Percentiles rank a stretch among this genome's conserved stretches.
phyloP scores from a whole-genome alignment of 768 basidiomycete genomes.

The Amylocystis lapponica region DNA sequence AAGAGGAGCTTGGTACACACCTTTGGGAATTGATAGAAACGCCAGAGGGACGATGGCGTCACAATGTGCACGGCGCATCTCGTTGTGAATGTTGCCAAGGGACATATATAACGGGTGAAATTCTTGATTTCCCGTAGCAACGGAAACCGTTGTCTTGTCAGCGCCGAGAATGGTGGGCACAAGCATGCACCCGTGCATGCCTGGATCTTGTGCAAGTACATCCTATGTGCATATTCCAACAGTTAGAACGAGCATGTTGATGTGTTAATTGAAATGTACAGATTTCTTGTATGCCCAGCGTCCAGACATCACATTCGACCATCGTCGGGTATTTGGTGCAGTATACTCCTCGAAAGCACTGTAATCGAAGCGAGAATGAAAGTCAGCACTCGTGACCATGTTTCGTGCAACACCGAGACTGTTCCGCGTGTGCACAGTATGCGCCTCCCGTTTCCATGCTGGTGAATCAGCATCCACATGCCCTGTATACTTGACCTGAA shows the following conservation, averaged over 20 bases:
- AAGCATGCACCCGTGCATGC: slow-evolving; percentile 13
- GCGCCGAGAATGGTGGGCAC: slow-evolving; percentile 19
- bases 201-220: slow-evolving; percentile 1
- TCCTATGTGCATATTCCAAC: not conserved
- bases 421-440: slow-evolving; percentile 19
- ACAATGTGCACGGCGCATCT: slow-evolving; percentile 15
- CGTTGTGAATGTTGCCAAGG: slow-evolving; percentile 18
- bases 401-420: slow-evolving; percentile 9
- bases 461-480: slow-evolving; percentile 8
- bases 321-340: slow-evolving; percentile 16
- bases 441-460: slow-evolving; percentile 21
- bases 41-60: slow-evolving; percentile 10
- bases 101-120: slow-evolving; percentile 24
- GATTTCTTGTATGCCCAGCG: slow-evolving; percentile 3
- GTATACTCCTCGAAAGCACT: not conserved
- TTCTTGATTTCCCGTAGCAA: slow-evolving; percentile 18
- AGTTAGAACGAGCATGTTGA: not conserved
- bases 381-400: slow-evolving; percentile 13
- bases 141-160: slow-evolving; percentile 24
- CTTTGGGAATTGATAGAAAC: slow-evolving; percentile 28
- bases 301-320: slow-evolving; percentile 19
- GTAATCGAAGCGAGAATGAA: not conserved
- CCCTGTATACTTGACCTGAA: slow-evolving; percentile 24
- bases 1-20: slow-evolving; percentile 16
- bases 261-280: no score